Evolutionary conservation across 805 yeast species (phyloP), one percentile per base, ranked within the genome.

Genomic region (Saccharomycopsis microspora): DNA sequence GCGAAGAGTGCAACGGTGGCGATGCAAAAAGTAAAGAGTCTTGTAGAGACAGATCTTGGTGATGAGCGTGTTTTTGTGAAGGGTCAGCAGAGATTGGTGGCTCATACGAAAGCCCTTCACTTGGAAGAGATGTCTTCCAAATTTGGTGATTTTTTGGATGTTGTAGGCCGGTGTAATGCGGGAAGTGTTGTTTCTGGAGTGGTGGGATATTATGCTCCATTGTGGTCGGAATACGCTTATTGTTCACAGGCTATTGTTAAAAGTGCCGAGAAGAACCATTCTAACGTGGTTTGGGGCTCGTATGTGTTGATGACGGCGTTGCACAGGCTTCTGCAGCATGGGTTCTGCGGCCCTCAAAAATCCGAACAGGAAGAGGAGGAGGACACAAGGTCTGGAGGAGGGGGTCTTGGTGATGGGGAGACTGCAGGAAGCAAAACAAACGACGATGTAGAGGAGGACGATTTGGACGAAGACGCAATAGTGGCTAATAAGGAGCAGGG

Each of bases 331-430:
- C 77, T 95, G 0, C 76, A 76, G 9, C 75, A 82, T 47, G 98
- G 98, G 0, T 89, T 88, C 74, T 93, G 98, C 60, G 76, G 94
- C 1, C 98, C 98, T 8, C 84, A 85, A 58, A 83, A 84, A 4
- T 60, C 68, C 5, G 72, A 74, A 28, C 82, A 80, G 37, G 76
- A 78, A 8, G 71, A 74, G 10, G 82, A 80, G 47, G 76, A 80
- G 48, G 78, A 76, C 51, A 44, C 43, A 8, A 50, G 49, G 9
- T 34, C 47, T 3, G 76, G 76, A 11, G 73, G 73, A 43, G 73
- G 83, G 5, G 95, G 95, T 5, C 67, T 85, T 27, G 98, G 98
- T 35, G 93, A 90, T 57, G 98, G 97, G 29, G 80, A 75, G 48
- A 68, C 70, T 32, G 80, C 73, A 47, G 97, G 96, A 54, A 95